A percentile compares a stretch with the other conserved stretches of the same genome.
phyloP scores from a whole-genome alignment of 305 asterid genomes.

The Fraxinus nigra region DNA sequence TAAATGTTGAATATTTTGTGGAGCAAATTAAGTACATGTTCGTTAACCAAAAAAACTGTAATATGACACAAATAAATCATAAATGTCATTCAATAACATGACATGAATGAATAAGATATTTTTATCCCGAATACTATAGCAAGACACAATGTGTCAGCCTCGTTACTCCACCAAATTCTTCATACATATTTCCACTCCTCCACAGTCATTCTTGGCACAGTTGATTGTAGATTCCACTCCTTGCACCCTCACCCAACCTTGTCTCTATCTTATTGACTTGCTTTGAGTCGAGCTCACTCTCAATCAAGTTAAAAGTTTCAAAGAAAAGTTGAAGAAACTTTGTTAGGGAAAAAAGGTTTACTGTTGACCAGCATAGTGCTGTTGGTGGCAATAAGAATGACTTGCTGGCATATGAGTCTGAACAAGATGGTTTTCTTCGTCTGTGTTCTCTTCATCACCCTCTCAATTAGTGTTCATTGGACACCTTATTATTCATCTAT shows the following conservation, averaged over 20 bases:
- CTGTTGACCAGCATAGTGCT: constrained; percentile 64
- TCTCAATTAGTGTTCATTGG: constrained; percentile 76
- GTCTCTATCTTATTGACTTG: not conserved
- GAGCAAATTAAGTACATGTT: not conserved
- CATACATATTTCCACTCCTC: not conserved
- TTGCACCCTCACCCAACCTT: not conserved
- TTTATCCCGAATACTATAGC: not conserved
- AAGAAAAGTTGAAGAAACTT: not conserved
- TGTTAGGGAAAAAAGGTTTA: constrained; percentile 26
- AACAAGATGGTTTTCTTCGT: constrained; percentile 87
- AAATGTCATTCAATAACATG: not conserved
- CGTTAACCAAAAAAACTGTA: no score
- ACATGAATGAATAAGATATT: not conserved
- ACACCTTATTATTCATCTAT: no score
- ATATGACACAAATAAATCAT: not conserved
- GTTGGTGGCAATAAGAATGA: constrained; percentile 50
- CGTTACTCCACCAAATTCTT: constrained; percentile 15
- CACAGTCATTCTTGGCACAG: not conserved
- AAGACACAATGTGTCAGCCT: not conserved
- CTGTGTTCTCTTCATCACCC: constrained; percentile 83
- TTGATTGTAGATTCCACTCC: not conserved
- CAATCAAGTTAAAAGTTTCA: not conserved
- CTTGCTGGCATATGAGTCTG: constrained; percentile 59
- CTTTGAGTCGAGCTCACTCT: not conserved
- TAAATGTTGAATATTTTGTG: not conserved